These are phyloP conservation scores for Macrolepiota dolichaula DNA, from an alignment of 768 basidiomycete species.

Conservation along the genomic window DNA sequence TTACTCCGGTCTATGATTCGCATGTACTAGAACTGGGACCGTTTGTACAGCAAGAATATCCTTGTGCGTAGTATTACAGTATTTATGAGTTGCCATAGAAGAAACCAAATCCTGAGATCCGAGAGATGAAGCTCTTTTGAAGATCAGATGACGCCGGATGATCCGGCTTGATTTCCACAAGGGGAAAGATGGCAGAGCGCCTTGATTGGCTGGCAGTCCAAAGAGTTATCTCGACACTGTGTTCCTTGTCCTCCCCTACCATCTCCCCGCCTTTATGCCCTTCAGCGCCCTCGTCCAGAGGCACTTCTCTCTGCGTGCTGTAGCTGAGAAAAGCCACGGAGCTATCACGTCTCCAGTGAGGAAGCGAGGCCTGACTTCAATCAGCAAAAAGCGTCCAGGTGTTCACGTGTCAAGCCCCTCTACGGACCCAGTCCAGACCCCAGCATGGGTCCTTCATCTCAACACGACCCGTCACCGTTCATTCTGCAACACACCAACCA, in stretches of 20 bases:
- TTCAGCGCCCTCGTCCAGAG: constrained; percentile 8
- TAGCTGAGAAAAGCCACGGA: background rate
- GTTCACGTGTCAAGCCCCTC: background rate
- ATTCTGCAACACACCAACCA: background rate
- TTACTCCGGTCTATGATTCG: too few species aligned
- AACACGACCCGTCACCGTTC: constrained; percentile 5
- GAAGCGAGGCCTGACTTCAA: background rate
- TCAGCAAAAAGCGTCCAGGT: background rate
- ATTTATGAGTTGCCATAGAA: too few species aligned
- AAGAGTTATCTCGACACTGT: background rate
- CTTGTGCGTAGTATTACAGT: too few species aligned
- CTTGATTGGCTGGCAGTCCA: constrained; percentile 3
- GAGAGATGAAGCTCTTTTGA: too few species aligned
- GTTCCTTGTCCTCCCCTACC: background rate
- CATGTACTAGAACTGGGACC: too few species aligned
- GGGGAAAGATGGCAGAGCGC: background rate
- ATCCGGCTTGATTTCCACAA: too few species aligned
- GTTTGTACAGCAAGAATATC: too few species aligned
- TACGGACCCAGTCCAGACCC: background rate
- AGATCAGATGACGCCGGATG: too few species aligned
- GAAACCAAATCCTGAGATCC: too few species aligned
- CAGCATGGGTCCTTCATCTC: constrained; percentile 3
- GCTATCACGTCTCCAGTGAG: background rate
- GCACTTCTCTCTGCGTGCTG: background rate
- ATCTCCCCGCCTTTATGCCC: background rate